Base-by-base conservation (phyloP, 805 yeast genomes). In the Diddensiella santjacobensis region DNA sequence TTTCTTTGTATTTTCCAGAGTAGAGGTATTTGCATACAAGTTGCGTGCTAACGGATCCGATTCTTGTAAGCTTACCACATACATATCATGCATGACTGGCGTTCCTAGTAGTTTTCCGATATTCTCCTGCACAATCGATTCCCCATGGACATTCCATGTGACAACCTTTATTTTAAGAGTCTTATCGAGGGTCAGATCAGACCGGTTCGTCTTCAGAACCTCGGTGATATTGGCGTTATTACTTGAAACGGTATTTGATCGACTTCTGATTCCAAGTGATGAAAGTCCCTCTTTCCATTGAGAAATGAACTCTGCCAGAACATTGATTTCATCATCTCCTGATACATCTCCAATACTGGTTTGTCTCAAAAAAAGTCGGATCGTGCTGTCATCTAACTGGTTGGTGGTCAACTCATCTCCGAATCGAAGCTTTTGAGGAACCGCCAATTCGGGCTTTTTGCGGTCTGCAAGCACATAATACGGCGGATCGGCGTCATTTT, bases 1-100 rank as follows among this genome's bases (percentile, higher is more conserved):
- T 20, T 50, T 52, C 8, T 55, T 49, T 33, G 63, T 58, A 3
- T 54, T 39, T 11, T 54, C 53, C 39, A 64, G 53, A 0, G 70
- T 69, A 13, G 48, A 55, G 23, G 57, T 51, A 51, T 64, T 67
- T 8, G 71, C 62, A 36, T 59, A 61, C 26, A 65, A 48, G 37
- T 62, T 67, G 44, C 62, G 59, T n/a, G 67, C 70, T 42, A 77
- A 60, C 2, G 79, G 73, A 2, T 78, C 68, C 0, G 79, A 70
- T 54, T 78, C 83, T 56, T 78, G 83, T 39, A 78, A 63, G 4
- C 72, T 71, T 3, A 78, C 52, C 3, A 75, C 64, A 46, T 71
- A 70, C 1, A 78, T 39, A 35, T 56, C 60, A 13, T 48, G 26
- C 42, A 55, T 53, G 19, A 48, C 45, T 3, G 58, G 51, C 23